Conservation (phyloP, 2,329 filamentous ascomycete genomes). For the Periconia sp. region DNA sequence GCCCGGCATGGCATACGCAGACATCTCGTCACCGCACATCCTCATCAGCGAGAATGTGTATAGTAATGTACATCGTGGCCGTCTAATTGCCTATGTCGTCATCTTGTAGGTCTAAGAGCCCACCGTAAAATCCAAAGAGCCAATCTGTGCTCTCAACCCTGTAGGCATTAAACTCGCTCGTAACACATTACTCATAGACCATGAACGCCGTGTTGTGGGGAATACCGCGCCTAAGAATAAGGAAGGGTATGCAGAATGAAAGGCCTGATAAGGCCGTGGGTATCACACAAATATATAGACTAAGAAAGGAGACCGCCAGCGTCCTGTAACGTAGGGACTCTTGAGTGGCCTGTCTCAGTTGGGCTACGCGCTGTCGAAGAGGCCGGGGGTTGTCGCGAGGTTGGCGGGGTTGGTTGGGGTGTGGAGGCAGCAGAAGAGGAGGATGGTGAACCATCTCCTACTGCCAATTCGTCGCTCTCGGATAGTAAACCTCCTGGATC, state of each 20-base stretch:
- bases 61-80: neutral
- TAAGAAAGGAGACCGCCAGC: constrained; percentile 39
- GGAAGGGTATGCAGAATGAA: constrained; percentile 23
- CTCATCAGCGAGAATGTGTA: too few relatives aligned
- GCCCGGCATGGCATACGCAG: constrained; percentile 20
- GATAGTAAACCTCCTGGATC: constrained; percentile 33
- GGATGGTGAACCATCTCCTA: constrained; percentile 15
- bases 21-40: too few relatives aligned
- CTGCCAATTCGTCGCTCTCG: constrained; percentile 28
- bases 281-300: constrained; percentile 36
- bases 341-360: constrained; percentile 28
- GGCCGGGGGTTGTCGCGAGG: constrained; percentile 14
- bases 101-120: neutral
- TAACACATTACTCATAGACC: constrained; percentile 24
- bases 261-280: constrained; percentile 28
- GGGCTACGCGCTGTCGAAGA: constrained; percentile 24
- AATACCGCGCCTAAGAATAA: constrained; percentile 25
- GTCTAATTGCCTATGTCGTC: too few relatives aligned
- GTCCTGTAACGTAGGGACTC: constrained; percentile 37
- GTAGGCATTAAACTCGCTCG: constrained; percentile 8
- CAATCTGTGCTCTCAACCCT: neutral
- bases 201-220: constrained; percentile 20
- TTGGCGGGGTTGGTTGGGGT: constrained; percentile 17
- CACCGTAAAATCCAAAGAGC: neutral
- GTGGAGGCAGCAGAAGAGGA: constrained; percentile 21